Evolutionary conservation across 192 early-diverging fungal genomes (phyloP).

Genomic region (Backusella australiensis): DNA sequence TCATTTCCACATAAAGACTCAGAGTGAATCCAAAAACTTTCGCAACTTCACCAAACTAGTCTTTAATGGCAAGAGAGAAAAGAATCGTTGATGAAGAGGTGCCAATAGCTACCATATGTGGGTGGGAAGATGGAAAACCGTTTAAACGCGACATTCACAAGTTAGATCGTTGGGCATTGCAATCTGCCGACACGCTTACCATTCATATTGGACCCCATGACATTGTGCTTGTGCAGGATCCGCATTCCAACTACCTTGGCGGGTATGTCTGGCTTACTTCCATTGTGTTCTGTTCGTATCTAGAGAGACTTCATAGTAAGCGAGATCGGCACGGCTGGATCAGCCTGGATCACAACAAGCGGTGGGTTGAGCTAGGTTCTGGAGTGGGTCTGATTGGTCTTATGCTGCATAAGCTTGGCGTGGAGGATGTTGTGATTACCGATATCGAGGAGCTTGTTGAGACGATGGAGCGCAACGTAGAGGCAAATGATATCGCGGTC

Average conservation of each 20-base stretch:
- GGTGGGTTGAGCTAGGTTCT: constrained; percentile 42
- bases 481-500: constrained; percentile 20
- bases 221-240: constrained; percentile 36
- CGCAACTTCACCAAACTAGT: too few species aligned
- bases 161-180: constrained; percentile 39
- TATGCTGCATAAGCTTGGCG: constrained; percentile 32
- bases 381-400: constrained; percentile 41
- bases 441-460: constrained; percentile 34
- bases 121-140: constrained; percentile 36
- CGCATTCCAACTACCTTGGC: constrained; percentile 38
- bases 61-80: background rate
- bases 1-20: too few species aligned
- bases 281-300: constrained; percentile 36
- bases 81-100: constrained; percentile 12
- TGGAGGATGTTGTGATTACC: constrained; percentile 32
- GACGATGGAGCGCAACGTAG: constrained; percentile 34
- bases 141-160: constrained; percentile 22
- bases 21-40: too few species aligned
- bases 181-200: constrained; percentile 33
- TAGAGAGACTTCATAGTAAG: constrained; percentile 17
- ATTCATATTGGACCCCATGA: constrained; percentile 34
- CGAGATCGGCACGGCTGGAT: constrained; percentile 25
- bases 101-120: constrained; percentile 31
- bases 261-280: constrained; percentile 40
- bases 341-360: constrained; percentile 21